These are phyloP conservation scores for Alternaria panax DNA, from an alignment of 2,329 filamentous ascomycete species.

Conservation along the genomic window DNA sequence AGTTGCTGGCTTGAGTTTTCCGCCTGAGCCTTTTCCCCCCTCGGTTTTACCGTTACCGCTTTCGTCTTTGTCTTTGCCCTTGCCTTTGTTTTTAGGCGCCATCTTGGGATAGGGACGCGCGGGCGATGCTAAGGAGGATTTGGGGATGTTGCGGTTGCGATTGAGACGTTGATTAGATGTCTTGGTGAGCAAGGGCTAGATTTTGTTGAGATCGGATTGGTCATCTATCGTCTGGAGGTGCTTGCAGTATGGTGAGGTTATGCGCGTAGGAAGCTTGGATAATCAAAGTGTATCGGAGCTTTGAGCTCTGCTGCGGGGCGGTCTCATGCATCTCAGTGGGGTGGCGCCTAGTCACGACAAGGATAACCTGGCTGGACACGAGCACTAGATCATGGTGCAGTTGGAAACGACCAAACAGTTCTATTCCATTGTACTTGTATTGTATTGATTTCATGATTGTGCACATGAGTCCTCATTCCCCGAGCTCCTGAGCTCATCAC, in stretches of 20 bases:
- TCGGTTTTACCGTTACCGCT: constrained; percentile 31
- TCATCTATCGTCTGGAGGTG: not conserved
- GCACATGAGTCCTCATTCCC: constrained; percentile 3
- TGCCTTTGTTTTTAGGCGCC: constrained; percentile 40
- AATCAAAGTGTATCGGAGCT: constrained; percentile 1
- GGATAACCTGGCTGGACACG: not conserved
- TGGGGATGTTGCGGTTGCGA: not conserved
- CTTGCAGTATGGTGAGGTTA: not conserved
- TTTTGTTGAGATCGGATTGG: not conserved
- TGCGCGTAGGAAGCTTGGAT: not conserved
- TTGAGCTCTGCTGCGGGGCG: constrained; percentile 1
- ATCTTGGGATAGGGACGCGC: constrained; percentile 10
- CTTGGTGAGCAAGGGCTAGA: not conserved
- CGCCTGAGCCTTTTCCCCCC: constrained; percentile 39
- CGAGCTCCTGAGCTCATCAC: not conserved
- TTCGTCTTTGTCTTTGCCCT: constrained; percentile 32
- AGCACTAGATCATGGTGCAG: not conserved
- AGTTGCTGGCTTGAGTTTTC: constrained; percentile 67
- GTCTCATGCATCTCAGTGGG: constrained; percentile 1
- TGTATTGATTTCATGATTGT: constrained; percentile 6
- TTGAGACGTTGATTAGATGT: not conserved
- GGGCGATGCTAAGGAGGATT: not conserved
- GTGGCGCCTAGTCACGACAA: not conserved
- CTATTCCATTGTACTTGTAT: not conserved
- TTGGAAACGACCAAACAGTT: not conserved